Percentiles rank a stretch among this genome's conserved stretches.
Evolutionary conservation across 768 basidiomycete genomes (phyloP).

Genomic region (Mycena belliarum): DNA sequence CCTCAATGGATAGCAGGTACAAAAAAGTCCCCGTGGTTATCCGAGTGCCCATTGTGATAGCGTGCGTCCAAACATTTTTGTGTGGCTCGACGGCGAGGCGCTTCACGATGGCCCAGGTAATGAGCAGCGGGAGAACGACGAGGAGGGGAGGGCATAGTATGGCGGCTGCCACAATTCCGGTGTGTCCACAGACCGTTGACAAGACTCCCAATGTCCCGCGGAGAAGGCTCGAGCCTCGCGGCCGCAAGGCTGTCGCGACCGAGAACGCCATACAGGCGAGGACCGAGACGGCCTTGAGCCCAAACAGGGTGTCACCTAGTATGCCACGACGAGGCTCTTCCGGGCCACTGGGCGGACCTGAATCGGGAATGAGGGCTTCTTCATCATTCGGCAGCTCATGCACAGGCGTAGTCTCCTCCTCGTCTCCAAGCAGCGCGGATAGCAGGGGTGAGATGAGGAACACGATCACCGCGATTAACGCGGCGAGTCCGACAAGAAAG

Average conservation of each 20-base stretch:
- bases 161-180: neutral
- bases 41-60: neutral
- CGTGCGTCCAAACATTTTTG: neutral
- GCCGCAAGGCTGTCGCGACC: neutral
- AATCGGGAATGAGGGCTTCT: neutral
- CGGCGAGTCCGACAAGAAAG: neutral
- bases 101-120: neutral
- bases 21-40: neutral
- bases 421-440: neutral
- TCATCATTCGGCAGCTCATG: neutral
- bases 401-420: neutral
- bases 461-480: neutral
- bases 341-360: neutral
- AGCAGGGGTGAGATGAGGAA: neutral
- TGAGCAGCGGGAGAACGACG: neutral
- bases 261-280: neutral
- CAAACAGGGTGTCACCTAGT: neutral
- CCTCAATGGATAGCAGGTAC: neutral
- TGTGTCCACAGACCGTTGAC: neutral
- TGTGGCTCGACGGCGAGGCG: conserved; percentile 2
- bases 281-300: neutral
- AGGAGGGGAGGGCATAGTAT: neutral
- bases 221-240: neutral
- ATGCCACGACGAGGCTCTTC: neutral
- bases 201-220: neutral